Evolutionary conservation across 2,329 filamentous ascomycete genomes (phyloP).

Genomic region (Trichoderma citrinoviride): DNA sequence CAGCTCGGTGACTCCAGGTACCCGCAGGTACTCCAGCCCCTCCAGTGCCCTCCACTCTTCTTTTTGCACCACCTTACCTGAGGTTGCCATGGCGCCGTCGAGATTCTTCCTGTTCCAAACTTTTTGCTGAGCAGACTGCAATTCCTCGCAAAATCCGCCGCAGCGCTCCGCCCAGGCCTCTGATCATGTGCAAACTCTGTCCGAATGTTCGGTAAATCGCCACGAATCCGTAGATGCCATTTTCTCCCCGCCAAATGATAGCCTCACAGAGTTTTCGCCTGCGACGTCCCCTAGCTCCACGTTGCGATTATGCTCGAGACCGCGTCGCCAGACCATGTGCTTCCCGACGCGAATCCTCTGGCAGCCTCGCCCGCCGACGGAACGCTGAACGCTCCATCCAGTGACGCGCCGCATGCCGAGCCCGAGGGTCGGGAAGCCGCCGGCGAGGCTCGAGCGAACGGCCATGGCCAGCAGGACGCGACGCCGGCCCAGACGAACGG

Average conservation of each 20-base stretch:
- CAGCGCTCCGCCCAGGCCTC: slow-evolving; percentile 46
- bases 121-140: slow-evolving; percentile 52
- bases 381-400: slow-evolving; percentile 4
- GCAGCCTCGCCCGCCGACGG: slow-evolving; percentile 18
- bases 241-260: slow-evolving; percentile 58
- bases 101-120: slow-evolving; percentile 39
- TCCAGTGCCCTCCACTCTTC: slow-evolving; percentile 16
- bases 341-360: slow-evolving; percentile 33
- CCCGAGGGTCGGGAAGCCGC: slow-evolving; percentile 22
- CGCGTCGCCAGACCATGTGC: slow-evolving; percentile 53
- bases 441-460: slow-evolving; percentile 23
- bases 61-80: slow-evolving; percentile 15
- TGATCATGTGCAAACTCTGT: slow-evolving; percentile 56
- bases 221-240: slow-evolving; percentile 53
- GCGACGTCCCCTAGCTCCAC: slow-evolving; percentile 42
- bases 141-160: slow-evolving; percentile 45
- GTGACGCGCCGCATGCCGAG: slow-evolving; percentile 27
- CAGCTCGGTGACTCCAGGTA: neutral
- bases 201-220: slow-evolving; percentile 44
- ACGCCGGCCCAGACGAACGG: slow-evolving; percentile 30
- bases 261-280: slow-evolving; percentile 54
- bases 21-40: neutral
- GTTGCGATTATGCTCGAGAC: slow-evolving; percentile 57
- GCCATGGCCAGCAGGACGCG: slow-evolving; percentile 27
- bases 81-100: slow-evolving; percentile 25